These are phyloP conservation scores for Rutstroemia sp. DNA, from an alignment of 2,329 filamentous ascomycete genomes.

Conservation along the genomic window DNA sequence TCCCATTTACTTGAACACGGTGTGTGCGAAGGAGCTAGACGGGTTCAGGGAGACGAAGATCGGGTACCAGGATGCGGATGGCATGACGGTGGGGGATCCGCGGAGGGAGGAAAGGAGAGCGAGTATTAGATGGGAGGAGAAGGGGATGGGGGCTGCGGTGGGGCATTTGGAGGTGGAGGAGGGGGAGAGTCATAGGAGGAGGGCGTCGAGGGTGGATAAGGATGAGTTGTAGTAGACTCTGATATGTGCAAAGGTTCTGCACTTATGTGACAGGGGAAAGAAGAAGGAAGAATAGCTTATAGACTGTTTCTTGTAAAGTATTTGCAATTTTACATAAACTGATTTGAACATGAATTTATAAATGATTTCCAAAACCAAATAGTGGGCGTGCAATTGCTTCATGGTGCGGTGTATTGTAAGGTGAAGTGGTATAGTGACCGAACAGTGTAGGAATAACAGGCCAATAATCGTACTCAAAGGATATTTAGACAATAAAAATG, in stretches of 20 bases:
- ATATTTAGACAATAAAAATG: too few relatives aligned
- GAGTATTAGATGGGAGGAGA: conserved; percentile 1
- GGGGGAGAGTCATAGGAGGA: not conserved
- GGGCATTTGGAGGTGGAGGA: not conserved
- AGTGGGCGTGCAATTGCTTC: too few relatives aligned
- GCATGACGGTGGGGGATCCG: not conserved
- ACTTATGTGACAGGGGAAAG: not conserved
- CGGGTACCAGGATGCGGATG: conserved; percentile 22
- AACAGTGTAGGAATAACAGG: too few relatives aligned
- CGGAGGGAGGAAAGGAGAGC: not conserved
- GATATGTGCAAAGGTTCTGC: not conserved
- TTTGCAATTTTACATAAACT: too few relatives aligned
- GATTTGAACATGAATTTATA: too few relatives aligned
- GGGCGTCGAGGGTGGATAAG: not conserved
- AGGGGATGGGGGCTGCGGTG: not conserved
- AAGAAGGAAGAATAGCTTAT: too few relatives aligned
- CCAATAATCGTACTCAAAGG: too few relatives aligned
- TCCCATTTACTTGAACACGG: conserved; percentile 30
- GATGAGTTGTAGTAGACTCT: not conserved
- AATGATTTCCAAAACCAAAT: too few relatives aligned
- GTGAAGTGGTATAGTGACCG: too few relatives aligned
- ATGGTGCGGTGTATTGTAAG: too few relatives aligned
- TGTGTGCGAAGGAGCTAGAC: conserved; percentile 30
- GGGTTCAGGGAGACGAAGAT: conserved; percentile 31
- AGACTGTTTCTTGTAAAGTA: too few relatives aligned